A percentile compares a stretch with the other conserved stretches of the same genome.
phyloP scores from a whole-genome alignment of 192 early-diverging fungal species.

The Umbelopsis vinacea region DNA sequence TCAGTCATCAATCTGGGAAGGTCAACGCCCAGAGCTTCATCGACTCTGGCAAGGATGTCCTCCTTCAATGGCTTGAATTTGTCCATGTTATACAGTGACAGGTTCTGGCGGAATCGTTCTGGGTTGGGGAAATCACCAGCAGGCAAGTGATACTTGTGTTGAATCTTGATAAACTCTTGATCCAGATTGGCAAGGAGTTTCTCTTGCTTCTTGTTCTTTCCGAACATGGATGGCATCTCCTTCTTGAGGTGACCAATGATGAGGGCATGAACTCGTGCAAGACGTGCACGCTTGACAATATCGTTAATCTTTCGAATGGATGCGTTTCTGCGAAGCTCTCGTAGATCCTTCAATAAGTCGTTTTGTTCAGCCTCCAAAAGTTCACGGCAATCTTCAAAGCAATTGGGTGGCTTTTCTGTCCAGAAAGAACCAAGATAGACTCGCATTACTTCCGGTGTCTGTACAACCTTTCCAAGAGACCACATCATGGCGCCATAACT shows the following conservation, averaged over 20 bases:
- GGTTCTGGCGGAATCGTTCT: conserved; percentile 68
- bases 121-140: conserved; percentile 86
- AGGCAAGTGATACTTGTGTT: conserved; percentile 70
- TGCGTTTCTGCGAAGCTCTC: conserved; percentile 77
- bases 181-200: conserved; percentile 74
- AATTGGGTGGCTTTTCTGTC: conserved; percentile 68
- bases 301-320: conserved; percentile 88
- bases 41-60: conserved; percentile 64
- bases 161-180: conserved; percentile 76
- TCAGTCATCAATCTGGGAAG: conserved; percentile 77
- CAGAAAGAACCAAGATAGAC: conserved; percentile 88
- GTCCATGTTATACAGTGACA: conserved; percentile 78
- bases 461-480: conserved; percentile 86
- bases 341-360: conserved; percentile 77
- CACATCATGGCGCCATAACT: conserved; percentile 90
- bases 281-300: conserved; percentile 83
- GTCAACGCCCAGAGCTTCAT: conserved; percentile 77
- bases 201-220: conserved; percentile 76
- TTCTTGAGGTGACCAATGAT: conserved; percentile 83
- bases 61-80: conserved; percentile 79
- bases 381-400: conserved; percentile 70
- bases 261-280: conserved; percentile 80
- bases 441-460: conserved; percentile 86
- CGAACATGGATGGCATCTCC: conserved; percentile 85
- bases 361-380: conserved; percentile 76